Evolutionary conservation across 192 early-diverging fungal species (phyloP), one percentile per base, ranked within the genome.

Genomic region (Podila minutissima): DNA sequence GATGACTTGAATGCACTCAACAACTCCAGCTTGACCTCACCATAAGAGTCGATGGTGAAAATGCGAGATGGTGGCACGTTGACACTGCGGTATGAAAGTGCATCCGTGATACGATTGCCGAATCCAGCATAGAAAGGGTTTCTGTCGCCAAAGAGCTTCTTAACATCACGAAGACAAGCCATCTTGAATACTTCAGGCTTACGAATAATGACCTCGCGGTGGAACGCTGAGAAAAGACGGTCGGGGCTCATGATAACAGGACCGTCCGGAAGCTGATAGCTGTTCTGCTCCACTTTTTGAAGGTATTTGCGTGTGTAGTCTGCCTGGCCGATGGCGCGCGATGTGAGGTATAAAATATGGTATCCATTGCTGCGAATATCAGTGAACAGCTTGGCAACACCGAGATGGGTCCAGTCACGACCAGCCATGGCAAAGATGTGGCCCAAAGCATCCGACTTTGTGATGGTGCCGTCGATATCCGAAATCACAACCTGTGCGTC

Each of bases 381-480:
- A 4, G 96, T 97, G 74, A 97, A 99, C 51, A 99, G 87, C 82
- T 95, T 97, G 50, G 98, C 98, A 24, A 99, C 95, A 37, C 98
- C 98, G 15, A 88, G 88, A 83, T 99, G 98, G 2, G 97, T 99
- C 98, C 98, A 99, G 83, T 99, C 98, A 83, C 91, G 92, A 51
- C 98, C 98, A 28, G 98, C 93, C 93, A 97, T 97, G 46, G 96
- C 96, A 83, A 97, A 97, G 15, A 99, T 87, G 72, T 99, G 98
- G 7, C 98, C 98, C 57, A 99, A 84, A 4, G 93, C 95, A 76
- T 99, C 98, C 0, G 96, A 97, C 85, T 98, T 98, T 51, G 98
- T 99, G 71, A 99, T 99, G 5, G 98, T 99, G 6, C 98, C 98
- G 82, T 99, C 98, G 64, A 99, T 96, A 75, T 99, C 98, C 0